These are phyloP conservation scores for Puccinellia tenuiflora DNA, from an alignment of 176 grass and related monocot species.

Conservation along the genomic window DNA sequence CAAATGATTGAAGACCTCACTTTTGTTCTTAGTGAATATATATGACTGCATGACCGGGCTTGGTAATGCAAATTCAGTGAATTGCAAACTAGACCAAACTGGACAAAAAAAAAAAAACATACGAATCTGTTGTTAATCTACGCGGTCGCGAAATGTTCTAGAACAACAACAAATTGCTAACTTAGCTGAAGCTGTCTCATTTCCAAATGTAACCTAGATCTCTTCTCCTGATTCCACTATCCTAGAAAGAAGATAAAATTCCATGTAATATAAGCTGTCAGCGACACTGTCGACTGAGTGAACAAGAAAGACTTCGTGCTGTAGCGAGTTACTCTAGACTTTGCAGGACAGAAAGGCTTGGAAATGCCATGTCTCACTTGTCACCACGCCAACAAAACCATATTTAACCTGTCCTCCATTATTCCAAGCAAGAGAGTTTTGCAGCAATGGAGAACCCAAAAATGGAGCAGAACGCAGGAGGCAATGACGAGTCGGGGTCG, in stretches of 20 bases:
- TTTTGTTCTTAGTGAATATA: no score
- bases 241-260: background rate
- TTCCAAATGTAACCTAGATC: background rate
- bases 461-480: no score
- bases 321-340: no score
- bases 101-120: no score
- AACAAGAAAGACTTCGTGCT: no score
- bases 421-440: background rate
- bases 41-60: no score
- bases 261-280: no score
- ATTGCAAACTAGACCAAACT: background rate
- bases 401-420: background rate
- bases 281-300: background rate
- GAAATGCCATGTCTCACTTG: background rate
- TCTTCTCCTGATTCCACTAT: background rate
- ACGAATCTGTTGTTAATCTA: background rate
- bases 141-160: background rate
- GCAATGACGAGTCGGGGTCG: conserved; percentile 29
- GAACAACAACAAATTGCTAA: background rate
- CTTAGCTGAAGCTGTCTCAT: background rate
- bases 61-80: no score
- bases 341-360: no score
- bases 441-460: conserved; percentile 27
- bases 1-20: no score
- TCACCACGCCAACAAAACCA: background rate